Conservation (phyloP, 352 stramenopile species). For the Pythium rishiriense region DNA sequence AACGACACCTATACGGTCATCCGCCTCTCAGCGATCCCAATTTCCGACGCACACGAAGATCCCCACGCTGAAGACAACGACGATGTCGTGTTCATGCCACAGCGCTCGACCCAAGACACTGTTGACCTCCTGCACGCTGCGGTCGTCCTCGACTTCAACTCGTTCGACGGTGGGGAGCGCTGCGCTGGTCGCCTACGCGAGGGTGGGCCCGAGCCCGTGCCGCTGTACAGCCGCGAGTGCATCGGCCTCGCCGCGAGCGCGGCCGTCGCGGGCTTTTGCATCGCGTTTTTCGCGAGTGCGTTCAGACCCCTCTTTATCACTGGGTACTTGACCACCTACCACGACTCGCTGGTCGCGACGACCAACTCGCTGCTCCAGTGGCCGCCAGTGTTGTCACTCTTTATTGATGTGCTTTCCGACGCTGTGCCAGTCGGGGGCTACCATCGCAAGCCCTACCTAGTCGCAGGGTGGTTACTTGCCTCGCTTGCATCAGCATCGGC, state of each 20-base stretch:
- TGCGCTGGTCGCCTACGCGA: slow-evolving; percentile 7
- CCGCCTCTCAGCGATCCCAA: neutral
- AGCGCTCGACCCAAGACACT: slow-evolving; percentile 1
- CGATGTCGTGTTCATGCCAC: slow-evolving; percentile 11
- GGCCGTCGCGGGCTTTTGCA: slow-evolving; percentile 1
- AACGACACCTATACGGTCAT: slow-evolving; percentile 8
- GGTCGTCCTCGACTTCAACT: slow-evolving; percentile 6
- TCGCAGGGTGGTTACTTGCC: slow-evolving; percentile 34
- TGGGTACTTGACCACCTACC: neutral
- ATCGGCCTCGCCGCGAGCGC: slow-evolving; percentile 7
- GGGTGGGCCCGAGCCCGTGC: neutral
- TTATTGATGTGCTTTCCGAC: slow-evolving; percentile 61
- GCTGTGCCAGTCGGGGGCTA: slow-evolving; percentile 49
- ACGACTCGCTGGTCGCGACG: neutral
- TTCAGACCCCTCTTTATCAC: slow-evolving; percentile 15
- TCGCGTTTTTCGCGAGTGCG: slow-evolving; percentile 5
- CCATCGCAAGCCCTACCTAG: slow-evolving; percentile 59
- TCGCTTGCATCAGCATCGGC: neutral
- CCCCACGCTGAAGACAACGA: slow-evolving; percentile 1
- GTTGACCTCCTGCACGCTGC: slow-evolving; percentile 1
- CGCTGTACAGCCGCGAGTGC: slow-evolving; percentile 3
- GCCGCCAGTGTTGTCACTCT: slow-evolving; percentile 22
- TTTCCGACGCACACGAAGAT: neutral
- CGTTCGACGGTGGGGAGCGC: slow-evolving; percentile 3
- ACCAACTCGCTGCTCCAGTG: slow-evolving; percentile 17